These are phyloP conservation scores for Quillaja saponaria DNA, from an alignment of 306 rosid genomes.

Conservation along the genomic window DNA sequence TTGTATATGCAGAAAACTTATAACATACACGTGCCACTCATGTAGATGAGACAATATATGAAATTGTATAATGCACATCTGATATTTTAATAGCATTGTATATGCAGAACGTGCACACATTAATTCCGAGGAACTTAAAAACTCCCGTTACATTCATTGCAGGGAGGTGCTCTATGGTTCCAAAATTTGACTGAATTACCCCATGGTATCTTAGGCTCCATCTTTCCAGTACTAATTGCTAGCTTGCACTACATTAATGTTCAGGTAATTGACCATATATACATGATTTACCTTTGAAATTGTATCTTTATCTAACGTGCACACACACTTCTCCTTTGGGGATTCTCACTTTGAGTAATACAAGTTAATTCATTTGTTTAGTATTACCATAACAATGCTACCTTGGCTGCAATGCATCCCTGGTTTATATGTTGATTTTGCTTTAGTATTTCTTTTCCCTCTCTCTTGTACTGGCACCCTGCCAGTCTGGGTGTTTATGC, in stretches of 20 bases:
- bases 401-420: background rate
- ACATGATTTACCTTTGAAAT: constrained; percentile 7
- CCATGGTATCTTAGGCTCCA: constrained; percentile 68
- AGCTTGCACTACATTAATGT: constrained; percentile 68
- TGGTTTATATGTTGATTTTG: too few species aligned
- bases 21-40: constrained; percentile 12
- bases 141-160: constrained; percentile 19
- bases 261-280: constrained; percentile 53
- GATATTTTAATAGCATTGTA: too few species aligned
- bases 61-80: too few species aligned
- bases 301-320: background rate
- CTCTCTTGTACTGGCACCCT: too few species aligned
- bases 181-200: constrained; percentile 74
- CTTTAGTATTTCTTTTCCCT: too few species aligned
- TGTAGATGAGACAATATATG: constrained; percentile 30
- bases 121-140: too few species aligned
- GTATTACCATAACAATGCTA: too few species aligned
- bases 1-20: constrained; percentile 18
- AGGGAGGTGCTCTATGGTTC: constrained; percentile 98
- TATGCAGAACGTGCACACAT: too few species aligned
- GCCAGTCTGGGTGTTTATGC: too few species aligned
- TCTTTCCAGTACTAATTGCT: constrained; percentile 74
- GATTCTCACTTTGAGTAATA: too few species aligned
- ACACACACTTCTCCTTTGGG: too few species aligned
- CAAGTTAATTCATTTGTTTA: too few species aligned